Evolutionary conservation across 768 basidiomycete genomes (phyloP).

Genomic region (Pleurotus cornucopiae): DNA sequence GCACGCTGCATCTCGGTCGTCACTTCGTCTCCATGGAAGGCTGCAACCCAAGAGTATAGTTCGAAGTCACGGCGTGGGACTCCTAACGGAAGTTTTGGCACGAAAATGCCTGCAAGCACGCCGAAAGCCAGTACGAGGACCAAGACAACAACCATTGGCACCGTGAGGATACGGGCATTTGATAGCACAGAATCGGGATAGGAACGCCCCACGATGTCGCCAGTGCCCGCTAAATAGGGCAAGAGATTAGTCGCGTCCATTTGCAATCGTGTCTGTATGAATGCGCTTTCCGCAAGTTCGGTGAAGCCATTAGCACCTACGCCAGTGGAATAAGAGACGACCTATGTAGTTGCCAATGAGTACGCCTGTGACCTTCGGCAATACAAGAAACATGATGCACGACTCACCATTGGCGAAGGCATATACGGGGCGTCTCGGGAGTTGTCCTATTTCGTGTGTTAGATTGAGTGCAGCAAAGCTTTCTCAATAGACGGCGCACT

Average conservation of each 20-base stretch:
- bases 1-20: constrained; percentile 1
- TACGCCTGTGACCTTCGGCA: neutral
- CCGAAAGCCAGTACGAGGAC: constrained; percentile 1
- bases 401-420: constrained; percentile 34
- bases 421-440: constrained; percentile 33
- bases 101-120: constrained; percentile 6
- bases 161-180: neutral
- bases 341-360: constrained; percentile 15
- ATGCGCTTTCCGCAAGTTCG: constrained; percentile 25
- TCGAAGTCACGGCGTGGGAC: constrained; percentile 5
- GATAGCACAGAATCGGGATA: constrained; percentile 26
- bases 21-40: constrained; percentile 3
- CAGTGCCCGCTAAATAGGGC: constrained; percentile 37
- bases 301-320: constrained; percentile 34
- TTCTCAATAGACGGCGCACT: constrained; percentile 9
- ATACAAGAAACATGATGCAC: neutral
- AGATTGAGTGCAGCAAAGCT: neutral
- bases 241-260: constrained; percentile 36
- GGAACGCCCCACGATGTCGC: constrained; percentile 28
- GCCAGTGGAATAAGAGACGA: constrained; percentile 33
- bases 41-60: constrained; percentile 4
- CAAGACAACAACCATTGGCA: neutral
- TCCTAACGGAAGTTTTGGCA: constrained; percentile 3
- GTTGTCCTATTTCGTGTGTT: constrained; percentile 26
- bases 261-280: constrained; percentile 27